Conservation (phyloP, 192 early-diverging fungal species). For the Pilaira anomala region DNA sequence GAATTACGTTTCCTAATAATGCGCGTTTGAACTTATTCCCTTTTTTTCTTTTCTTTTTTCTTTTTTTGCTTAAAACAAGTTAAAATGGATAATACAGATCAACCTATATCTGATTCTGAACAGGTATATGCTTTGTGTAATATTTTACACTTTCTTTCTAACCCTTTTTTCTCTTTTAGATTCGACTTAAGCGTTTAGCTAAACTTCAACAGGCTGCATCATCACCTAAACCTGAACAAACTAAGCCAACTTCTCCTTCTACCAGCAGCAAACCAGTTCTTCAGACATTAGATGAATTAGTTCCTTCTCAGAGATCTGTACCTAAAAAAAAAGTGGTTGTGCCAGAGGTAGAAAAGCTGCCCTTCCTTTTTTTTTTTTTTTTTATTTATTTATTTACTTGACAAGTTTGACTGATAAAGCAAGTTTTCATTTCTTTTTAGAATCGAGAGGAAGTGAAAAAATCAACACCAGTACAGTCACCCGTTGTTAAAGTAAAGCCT, state of each 20-base stretch:
- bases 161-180: conserved; percentile 37
- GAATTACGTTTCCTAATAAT: too few relatives aligned
- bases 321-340: background rate
- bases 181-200: conserved; percentile 62
- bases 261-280: background rate
- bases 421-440: background rate
- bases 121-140: background rate
- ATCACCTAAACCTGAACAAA: background rate
- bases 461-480: background rate
- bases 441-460: background rate
- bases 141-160: background rate
- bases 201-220: conserved; percentile 43
- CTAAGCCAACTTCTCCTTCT: background rate
- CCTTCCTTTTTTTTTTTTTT: background rate
- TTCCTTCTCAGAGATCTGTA: background rate
- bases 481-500: conserved; percentile 19
- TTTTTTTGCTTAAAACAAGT: too few relatives aligned
- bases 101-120: conserved; percentile 5
- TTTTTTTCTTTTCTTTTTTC: too few relatives aligned
- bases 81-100: too few relatives aligned
- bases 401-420: too few relatives aligned
- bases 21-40: too few relatives aligned
- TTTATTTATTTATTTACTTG: too few relatives aligned
- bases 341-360: background rate
- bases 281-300: conserved; percentile 9